phyloP scores from a whole-genome alignment of 1,284 basidiomycete genomes.

The Flammula alnicola region DNA sequence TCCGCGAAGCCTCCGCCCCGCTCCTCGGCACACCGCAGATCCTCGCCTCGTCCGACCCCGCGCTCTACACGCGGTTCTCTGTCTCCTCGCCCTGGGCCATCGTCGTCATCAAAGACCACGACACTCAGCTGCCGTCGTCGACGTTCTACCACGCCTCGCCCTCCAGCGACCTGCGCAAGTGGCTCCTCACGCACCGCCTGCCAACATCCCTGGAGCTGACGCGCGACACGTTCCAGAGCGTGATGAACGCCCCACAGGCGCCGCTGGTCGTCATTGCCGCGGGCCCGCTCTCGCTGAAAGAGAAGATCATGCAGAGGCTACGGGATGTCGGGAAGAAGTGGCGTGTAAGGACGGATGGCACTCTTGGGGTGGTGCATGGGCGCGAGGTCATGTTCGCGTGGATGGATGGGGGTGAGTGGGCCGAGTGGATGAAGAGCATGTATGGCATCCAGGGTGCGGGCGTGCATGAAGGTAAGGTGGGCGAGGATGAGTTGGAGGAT shows the following conservation, averaged over 20 bases:
- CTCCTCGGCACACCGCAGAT: conserved; percentile 76
- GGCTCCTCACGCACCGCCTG: conserved; percentile 71
- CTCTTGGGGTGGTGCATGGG: conserved; percentile 36
- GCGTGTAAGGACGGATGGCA: conserved; percentile 52
- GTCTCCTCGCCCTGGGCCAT: conserved; percentile 57
- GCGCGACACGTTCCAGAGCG: conserved; percentile 73
- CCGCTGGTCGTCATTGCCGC: conserved; percentile 82
- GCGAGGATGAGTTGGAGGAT: conserved; percentile 41
- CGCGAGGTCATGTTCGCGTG: conserved; percentile 82
- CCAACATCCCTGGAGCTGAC: conserved; percentile 75
- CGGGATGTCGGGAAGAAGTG: conserved; percentile 66
- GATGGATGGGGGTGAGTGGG: conserved; percentile 85
- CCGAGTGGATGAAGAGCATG: conserved; percentile 88
- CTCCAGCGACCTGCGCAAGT: conserved; percentile 43
- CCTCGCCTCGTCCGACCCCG: conserved; percentile 57
- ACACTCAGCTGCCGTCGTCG: conserved; percentile 45
- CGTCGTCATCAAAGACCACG: conserved; percentile 78
- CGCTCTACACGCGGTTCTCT: conserved; percentile 57
- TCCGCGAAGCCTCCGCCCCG: conserved; percentile 40
- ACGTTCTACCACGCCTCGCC: conserved; percentile 37
- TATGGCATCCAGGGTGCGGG: conserved; percentile 63
- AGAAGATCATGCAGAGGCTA: conserved; percentile 51
- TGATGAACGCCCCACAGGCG: conserved; percentile 78
- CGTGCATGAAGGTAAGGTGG: conserved; percentile 30
- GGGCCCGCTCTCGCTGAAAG: conserved; percentile 35